Evolutionary conservation across 2,329 filamentous ascomycete species (phyloP), one percentile per base, ranked within the genome.

Genomic region (Diaporthe ampelina): DNA sequence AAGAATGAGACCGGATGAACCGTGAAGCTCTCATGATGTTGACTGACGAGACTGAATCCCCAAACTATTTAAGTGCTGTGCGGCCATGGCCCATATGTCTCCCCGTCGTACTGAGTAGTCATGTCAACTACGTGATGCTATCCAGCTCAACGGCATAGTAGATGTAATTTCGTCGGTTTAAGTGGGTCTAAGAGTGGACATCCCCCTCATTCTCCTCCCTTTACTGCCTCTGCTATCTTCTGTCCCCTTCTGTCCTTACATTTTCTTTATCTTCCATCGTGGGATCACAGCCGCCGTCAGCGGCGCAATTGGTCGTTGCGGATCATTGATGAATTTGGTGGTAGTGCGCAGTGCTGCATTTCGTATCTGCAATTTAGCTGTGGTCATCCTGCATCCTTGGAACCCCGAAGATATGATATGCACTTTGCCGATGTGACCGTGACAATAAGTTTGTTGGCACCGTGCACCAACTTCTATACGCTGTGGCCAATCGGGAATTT

Each of bases 281-380:
- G 40, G 43, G 59, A 48, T 65, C 59, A 26, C 24, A 65, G 32
- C n/a, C 59, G 10, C 45, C 24, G 29, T 37, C 35, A n/a, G 40
- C 26, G 29, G 8, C 26, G 40, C 40, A 32, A 65, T 48, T 48
- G 59, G 40, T 7, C 40, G 35, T 48, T 48, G 59, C 59, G 40
- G 59, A 63, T 63, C 37, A 15, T 40, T 13, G 37, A 4, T 19
- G 43, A 17, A 21, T 32, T 9, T n/a, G 10, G 59, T 11, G 15
- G 59, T 26, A 48, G 40, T n/a, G 24, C 19, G 48, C 59, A 48
- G 19, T 45, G 26, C 40, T 65, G 26, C 37, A n/a, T 19, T 65
- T 48, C 40, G 59, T 65, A 35, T 65, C 59, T 65, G 40, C 40
- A 65, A 48, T 50, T 65, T 11, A 37, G 35, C 35, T 37, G 35